Percentiles rank a stretch among this genome's conserved stretches.
Conservation (phyloP, 805 yeast species). For the Saccharomycopsis microspora region DNA sequence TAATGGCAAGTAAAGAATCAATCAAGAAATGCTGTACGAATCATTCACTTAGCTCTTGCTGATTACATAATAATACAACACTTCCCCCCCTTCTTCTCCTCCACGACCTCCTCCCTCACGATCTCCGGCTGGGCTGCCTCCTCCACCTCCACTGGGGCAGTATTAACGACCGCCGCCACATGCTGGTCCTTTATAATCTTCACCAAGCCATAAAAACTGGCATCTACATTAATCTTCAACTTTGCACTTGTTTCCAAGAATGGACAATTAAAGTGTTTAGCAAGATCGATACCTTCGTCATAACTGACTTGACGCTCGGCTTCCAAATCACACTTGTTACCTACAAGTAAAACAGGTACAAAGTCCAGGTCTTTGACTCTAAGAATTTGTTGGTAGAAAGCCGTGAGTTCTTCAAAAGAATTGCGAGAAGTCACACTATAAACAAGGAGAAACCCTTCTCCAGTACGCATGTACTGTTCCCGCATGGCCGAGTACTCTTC, state of each 20-base stretch:
- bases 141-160: conserved; percentile 1
- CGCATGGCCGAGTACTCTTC: conserved; percentile 91
- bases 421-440: conserved; percentile 79
- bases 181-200: conserved; percentile 32
- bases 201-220: conserved; percentile 62
- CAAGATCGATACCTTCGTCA: conserved; percentile 53
- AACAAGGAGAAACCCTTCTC: conserved; percentile 86
- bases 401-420: conserved; percentile 74
- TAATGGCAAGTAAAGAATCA: too few relatives aligned
- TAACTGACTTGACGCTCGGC: conserved; percentile 62
- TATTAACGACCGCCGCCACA: conserved; percentile 16
- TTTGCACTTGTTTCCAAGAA: conserved; percentile 93
- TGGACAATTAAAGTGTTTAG: conserved; percentile 53
- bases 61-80: conserved; percentile 6
- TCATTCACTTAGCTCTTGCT: neutral
- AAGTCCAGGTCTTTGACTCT: conserved; percentile 67
- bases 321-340: conserved; percentile 69
- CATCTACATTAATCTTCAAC: conserved; percentile 81
- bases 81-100: conserved; percentile 1
- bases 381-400: conserved; percentile 69
- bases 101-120: neutral
- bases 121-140: neutral
- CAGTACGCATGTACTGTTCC: conserved; percentile 93
- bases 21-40: neutral
- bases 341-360: conserved; percentile 74